Percentiles rank a stretch among this genome's conserved stretches.
Evolutionary conservation across 2,329 filamentous ascomycete species (phyloP).

Genomic region (Aspergillus neotritici): DNA sequence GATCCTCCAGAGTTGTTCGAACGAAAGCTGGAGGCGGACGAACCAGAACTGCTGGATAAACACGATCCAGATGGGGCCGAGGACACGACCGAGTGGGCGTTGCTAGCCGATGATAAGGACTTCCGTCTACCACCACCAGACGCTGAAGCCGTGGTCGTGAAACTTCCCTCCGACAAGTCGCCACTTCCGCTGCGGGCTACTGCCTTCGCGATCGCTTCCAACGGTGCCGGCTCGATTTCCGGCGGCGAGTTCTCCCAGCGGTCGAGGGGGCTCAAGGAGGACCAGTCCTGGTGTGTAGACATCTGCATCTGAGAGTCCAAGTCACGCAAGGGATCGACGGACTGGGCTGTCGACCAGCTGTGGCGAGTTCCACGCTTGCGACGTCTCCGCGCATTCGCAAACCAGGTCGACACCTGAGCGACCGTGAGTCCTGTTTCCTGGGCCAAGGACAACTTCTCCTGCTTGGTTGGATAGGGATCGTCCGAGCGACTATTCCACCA

Average conservation of each 20-base stretch:
- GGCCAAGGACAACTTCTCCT: constrained; percentile 69
- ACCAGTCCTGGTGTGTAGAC: neutral
- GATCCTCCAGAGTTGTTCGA: constrained; percentile 21
- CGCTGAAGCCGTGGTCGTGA: too few species aligned
- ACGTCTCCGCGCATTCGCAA: constrained; percentile 71
- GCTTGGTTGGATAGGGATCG: constrained; percentile 57
- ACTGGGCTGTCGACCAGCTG: constrained; percentile 58
- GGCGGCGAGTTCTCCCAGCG: constrained; percentile 58
- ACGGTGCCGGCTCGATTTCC: constrained; percentile 55
- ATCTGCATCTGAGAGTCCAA: neutral
- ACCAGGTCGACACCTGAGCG: constrained; percentile 77
- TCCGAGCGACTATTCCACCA: neutral
- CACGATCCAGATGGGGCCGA: constrained; percentile 9
- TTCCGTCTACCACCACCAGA: too few species aligned
- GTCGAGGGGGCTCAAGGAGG: constrained; percentile 50
- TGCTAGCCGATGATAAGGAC: too few species aligned
- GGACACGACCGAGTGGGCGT: constrained; percentile 4
- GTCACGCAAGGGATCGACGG: neutral
- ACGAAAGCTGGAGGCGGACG: constrained; percentile 10
- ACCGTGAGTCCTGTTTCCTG: constrained; percentile 68
- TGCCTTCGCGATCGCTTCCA: constrained; percentile 54
- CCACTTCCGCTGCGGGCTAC: constrained; percentile 28
- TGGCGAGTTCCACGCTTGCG: constrained; percentile 53
- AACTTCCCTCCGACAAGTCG: neutral
- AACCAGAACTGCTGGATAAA: constrained; percentile 12